Evolutionary conservation across 352 stramenopile genomes (phyloP).

Genomic region (Phytophthora colocasiae): DNA sequence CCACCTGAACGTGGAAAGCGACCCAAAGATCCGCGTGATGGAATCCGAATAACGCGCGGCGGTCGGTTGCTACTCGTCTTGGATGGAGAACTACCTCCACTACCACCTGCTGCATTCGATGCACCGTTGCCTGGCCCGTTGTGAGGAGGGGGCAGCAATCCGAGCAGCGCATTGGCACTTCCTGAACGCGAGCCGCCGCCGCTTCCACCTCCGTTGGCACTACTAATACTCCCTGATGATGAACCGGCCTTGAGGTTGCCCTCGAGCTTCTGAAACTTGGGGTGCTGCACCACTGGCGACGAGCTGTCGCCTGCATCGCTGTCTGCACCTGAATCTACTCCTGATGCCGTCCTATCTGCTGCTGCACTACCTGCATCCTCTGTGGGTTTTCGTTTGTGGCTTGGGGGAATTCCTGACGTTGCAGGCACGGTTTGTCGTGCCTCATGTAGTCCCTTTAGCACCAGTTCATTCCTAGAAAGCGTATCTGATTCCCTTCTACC

Average conservation of each 20-base stretch:
- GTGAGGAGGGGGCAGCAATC: conserved; percentile 45
- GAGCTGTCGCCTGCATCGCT: conserved; percentile 36
- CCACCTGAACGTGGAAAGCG: conserved; percentile 40
- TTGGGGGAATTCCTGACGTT: conserved; percentile 26
- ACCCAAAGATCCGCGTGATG: conserved; percentile 50
- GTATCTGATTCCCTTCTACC: conserved; percentile 47
- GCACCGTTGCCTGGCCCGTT: conserved; percentile 34
- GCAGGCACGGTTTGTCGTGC: conserved; percentile 19
- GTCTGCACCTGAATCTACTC: conserved; percentile 34
- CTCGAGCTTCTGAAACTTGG: conserved; percentile 62
- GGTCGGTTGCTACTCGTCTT: conserved; percentile 52
- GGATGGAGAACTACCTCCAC: conserved; percentile 35
- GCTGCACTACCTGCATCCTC: conserved; percentile 35
- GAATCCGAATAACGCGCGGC: conserved; percentile 51
- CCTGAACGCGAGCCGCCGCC: conserved; percentile 37
- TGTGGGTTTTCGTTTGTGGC: conserved; percentile 64
- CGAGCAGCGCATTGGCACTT: conserved; percentile 49
- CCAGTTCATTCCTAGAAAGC: conserved; percentile 61
- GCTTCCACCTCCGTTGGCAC: conserved; percentile 38
- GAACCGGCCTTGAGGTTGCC: conserved; percentile 54
- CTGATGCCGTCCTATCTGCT: conserved; percentile 24
- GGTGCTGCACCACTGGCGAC: conserved; percentile 40
- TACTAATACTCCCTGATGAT: conserved; percentile 56
- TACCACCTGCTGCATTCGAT: conserved; percentile 24
- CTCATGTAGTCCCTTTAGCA: conserved; percentile 63